Base-by-base conservation (phyloP, 148 eudicot genomes). In the Polygonum maritimum region DNA sequence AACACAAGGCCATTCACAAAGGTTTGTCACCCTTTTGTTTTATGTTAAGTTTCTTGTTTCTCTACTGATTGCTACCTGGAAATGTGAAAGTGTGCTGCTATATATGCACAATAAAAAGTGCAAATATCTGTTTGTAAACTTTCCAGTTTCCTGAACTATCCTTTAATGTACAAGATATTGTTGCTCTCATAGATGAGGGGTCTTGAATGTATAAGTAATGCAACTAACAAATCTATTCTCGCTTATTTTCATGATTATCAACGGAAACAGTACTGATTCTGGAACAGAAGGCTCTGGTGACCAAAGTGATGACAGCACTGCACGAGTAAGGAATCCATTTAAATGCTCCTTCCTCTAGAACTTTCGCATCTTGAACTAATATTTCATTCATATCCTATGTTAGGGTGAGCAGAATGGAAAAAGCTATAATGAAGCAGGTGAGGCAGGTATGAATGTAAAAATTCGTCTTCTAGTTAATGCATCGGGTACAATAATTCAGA, bases 271-370 rank as follows among this genome's bases (percentile, higher is more conserved):
- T 77, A 75, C 83, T 40, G 86, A 86, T 62, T 81, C 76, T 67
- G 85, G 85, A 78, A 80, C 84, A 76, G 91, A 86, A 75, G 88
- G 83, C 75, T 83, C 89, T 45, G 80, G 79, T 71, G 85, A 83
- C 48, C 72, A 73, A 80, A 83, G 88, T 76, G 85, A 88, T 73
- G 85, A 85, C 81, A 81, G 85, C 76, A 76, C 80, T 38, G 74
- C 85, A 41, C 76, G 80, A 75, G 91, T 86, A 82, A 86, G 88
- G 71, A 67, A 67, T 36, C 38, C 21, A 16, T 67, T 67, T 38
- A 35, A 38, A 36, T 8, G 1, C 36, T 36, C 45, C 45, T 67
- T 67, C 71, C 71, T 65, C 41, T 38, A 9, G 45, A 44, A 67
- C 71, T 35, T 36, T 38, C 40, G 18, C 44, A 35, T 38, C 71